Conservation (phyloP, 148 eudicot genomes). For the Chenopodium quinoa region DNA sequence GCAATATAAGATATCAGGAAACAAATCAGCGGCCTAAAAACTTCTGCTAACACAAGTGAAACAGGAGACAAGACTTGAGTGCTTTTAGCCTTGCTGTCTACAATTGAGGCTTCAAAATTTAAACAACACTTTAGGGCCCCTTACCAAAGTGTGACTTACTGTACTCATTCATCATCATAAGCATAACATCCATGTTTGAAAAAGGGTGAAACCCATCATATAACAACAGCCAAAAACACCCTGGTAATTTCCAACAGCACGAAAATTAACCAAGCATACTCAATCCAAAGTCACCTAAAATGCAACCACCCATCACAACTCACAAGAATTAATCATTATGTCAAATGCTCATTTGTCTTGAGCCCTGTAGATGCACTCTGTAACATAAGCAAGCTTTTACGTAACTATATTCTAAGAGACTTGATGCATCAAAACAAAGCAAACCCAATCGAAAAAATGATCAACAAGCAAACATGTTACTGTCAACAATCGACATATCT, state of each 20-base stretch:
- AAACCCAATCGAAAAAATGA: background rate
- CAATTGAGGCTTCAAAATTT: background rate
- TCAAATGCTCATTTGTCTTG: background rate
- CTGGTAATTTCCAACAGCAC: background rate
- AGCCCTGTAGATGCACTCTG: background rate
- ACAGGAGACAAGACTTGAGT: background rate
- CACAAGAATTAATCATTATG: background rate
- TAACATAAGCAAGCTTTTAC: too few species aligned
- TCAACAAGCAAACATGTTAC: background rate
- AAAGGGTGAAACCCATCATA: background rate
- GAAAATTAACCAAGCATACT: background rate
- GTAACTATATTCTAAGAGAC: background rate
- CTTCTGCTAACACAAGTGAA: background rate
- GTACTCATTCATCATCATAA: background rate
- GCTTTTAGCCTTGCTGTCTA: background rate
- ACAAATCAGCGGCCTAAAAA: background rate
- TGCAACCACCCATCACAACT: background rate
- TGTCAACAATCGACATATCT: background rate
- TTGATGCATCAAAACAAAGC: background rate
- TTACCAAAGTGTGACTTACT: background rate
- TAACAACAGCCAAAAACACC: conserved; percentile 1
- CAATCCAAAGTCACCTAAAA: background rate
- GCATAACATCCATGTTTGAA: too few species aligned
- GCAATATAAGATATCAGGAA: too few species aligned
- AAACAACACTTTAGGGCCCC: conserved; percentile 1